Evolutionary conservation across 2,329 filamentous ascomycete species (phyloP), one percentile per base, ranked within the genome.

Genomic region (Clonostachys chloroleuca): DNA sequence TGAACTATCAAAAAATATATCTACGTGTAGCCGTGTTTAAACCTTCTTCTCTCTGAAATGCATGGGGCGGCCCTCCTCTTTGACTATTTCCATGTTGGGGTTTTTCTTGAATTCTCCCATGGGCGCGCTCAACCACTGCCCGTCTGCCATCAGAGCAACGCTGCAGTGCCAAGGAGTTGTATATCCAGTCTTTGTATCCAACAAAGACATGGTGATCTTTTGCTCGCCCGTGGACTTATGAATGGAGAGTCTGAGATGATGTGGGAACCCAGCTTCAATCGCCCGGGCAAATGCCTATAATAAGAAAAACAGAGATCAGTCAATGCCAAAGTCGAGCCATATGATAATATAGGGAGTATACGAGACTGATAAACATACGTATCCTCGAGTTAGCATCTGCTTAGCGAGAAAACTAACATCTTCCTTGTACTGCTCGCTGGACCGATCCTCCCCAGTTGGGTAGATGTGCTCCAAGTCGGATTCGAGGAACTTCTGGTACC

Each of bases 91-190:
- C 35, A 61, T 33, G 14, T 47, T 47, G 12, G 40, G 24, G 17
- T 60, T 55, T 20, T 56, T 53, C 18, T 45, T 47, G 13, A 59
- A 58, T 30, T 60, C 58, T 13, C 58, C 52, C 59, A 58, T 61
- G 2, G 51, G 50, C 39, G 56, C 53, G 44, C 55, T 58, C 16
- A 56, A 48, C 54, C 54, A 56, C 35, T 54, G 51, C 5, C 59
- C 59, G 36, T 57, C 49, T 3, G 51, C 49, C 34, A 56, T 43
- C 40, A 45, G 44, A 5, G 54, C 55, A 17, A 56, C 52, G 18
- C 51, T 53, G 39, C 61, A 64, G 40, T 64, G 61, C 61, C 61
- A 64, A 0, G 61, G 61, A 0, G 61, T 64, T 1, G 61, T 64
- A 40, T 55, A 64, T 2, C 56, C 36, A 39, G 36, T 39, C 12